Base-by-base conservation (phyloP, 768 basidiomycete species). In the Boletus sp. region DNA sequence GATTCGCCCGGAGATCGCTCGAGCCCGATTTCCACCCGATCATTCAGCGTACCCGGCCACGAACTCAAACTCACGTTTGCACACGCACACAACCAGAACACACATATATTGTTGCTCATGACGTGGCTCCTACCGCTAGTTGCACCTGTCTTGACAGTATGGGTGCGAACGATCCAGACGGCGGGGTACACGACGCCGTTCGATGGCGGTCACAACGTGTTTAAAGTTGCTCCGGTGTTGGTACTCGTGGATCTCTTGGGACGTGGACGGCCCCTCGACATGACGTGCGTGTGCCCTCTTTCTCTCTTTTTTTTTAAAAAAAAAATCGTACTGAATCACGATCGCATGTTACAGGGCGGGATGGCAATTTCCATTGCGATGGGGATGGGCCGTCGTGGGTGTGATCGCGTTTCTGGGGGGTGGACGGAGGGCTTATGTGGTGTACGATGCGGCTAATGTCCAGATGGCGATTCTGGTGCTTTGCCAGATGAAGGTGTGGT, bases 121-220 rank as follows among this genome's bases (percentile, higher is more conserved):
- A 86, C 88, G 17, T 87, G 85, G 80, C 75, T 94, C 3, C 72
- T 96, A 0, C 94, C 94, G 1, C 74, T 91, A 51, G 79, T 79
- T 7, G 87, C 84, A 3, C 87, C 91, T 0, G 85, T 88, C 7
- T 75, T 98, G 25, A 86, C 82, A 2, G 93, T 96, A 3, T 98
- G 95, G 95, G 87, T 87, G 3, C 82, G 93, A 47, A 95, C 93
- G 37, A 73, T 96, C 11, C 78, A 82, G 35, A 89, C 89, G 1
- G 88, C 91, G 10, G 89, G 90, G 1, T 80, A 83, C 56, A 85
- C 81, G 8, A 85, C 85, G 6, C 89, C 89, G 3, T 95, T 93
- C 68, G 80, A 85, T 40, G 85, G 88, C 0, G 93, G 95, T 66
- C 91, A 93, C 64, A 80, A 82, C 64, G 79, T 87, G 56, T 60